A percentile compares a stretch with the other conserved stretches of the same genome.
These are phyloP conservation scores for Arthroderma sp. DNA, from an alignment of 2,329 filamentous ascomycete species.

Conservation along the genomic window DNA sequence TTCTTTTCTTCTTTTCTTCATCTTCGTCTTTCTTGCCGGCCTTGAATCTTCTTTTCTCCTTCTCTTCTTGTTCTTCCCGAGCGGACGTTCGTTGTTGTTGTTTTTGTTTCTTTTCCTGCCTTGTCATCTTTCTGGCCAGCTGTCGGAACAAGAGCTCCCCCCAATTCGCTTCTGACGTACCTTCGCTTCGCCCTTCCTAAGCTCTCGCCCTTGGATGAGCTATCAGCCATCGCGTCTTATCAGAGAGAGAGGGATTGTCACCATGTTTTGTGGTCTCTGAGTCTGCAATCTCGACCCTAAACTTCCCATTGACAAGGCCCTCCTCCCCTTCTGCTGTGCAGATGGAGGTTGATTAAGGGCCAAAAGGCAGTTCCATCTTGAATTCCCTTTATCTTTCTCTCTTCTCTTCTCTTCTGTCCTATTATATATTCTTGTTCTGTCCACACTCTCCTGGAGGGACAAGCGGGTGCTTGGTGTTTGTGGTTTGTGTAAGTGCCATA, in stretches of 20 bases:
- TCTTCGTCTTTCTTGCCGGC: background rate
- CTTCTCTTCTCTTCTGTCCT: background rate
- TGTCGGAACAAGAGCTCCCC: background rate
- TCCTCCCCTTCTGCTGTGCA: background rate
- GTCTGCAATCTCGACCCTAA: background rate
- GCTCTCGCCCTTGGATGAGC: background rate
- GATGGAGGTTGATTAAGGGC: slow-evolving; percentile 7
- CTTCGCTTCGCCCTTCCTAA: background rate
- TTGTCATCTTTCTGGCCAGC: background rate
- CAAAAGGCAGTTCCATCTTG: background rate
- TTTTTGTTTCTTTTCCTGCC: background rate
- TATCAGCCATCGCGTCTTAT: background rate
- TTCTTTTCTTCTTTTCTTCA: background rate
- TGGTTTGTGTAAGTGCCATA: background rate
- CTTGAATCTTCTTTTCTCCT: background rate
- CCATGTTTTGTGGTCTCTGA: background rate
- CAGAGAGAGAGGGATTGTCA: background rate
- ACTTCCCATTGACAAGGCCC: background rate
- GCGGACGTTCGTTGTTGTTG: background rate
- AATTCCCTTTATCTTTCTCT: background rate
- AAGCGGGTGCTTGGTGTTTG: background rate
- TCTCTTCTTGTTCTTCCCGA: background rate
- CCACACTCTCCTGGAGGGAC: slow-evolving; percentile 1
- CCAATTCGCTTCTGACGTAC: background rate
- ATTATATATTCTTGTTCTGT: background rate